phyloP scores from a whole-genome alignment of 225 moss, liverwort and hornwort species.

The Asterella californica region DNA sequence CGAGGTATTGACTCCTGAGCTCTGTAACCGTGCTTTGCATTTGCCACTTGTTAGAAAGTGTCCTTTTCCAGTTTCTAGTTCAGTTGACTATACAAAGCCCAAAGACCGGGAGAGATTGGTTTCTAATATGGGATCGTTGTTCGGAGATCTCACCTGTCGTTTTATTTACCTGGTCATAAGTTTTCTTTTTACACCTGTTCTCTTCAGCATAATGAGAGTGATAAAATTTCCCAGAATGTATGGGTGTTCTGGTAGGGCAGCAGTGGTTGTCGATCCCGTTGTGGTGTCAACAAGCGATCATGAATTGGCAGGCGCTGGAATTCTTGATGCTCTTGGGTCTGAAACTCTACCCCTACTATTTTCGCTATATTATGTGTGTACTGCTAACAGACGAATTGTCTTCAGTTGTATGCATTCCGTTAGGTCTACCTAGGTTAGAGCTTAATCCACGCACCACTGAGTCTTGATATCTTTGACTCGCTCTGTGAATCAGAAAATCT shows the following conservation, averaged over 20 bases:
- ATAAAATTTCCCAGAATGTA: not conserved
- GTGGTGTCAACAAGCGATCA: conserved; percentile 90
- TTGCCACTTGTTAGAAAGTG: not conserved
- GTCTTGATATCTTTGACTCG: not conserved
- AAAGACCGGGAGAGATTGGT: not conserved
- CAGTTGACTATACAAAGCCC: not conserved
- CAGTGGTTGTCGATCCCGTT: conserved; percentile 91
- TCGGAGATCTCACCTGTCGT: not conserved
- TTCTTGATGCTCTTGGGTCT: conserved; percentile 74
- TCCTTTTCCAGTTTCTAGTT: not conserved
- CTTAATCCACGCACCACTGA: not conserved
- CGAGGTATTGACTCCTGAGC: conserved; percentile 52
- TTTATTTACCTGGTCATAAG: not conserved
- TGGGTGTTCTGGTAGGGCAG: conserved; percentile 47
- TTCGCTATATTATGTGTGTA: not conserved
- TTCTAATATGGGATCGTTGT: not conserved
- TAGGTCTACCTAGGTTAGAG: not conserved
- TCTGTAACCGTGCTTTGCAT: not conserved
- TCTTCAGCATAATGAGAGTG: not conserved
- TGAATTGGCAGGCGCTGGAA: conserved; percentile 66
- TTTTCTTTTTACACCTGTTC: not conserved
- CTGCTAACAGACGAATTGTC: not conserved
- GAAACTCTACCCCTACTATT: not conserved
- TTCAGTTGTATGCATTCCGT: not conserved
- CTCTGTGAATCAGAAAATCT: too few species aligned